These are phyloP conservation scores for Botryotinia calthae DNA, from an alignment of 2,329 filamentous ascomycete species.

Conservation along the genomic window DNA sequence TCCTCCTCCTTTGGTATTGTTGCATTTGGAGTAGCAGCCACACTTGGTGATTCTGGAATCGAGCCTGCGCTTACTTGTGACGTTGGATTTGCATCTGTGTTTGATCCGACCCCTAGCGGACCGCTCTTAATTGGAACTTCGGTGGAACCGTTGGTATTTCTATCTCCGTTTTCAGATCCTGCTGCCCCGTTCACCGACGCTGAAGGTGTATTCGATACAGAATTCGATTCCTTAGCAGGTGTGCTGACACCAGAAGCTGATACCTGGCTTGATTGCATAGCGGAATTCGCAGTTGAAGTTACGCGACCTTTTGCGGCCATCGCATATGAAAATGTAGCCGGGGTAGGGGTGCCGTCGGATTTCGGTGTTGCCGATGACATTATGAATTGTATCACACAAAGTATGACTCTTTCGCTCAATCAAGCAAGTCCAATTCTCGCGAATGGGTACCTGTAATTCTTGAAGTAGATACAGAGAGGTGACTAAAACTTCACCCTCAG, in stretches of 20 bases:
- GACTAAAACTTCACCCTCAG: slow-evolving; percentile 33
- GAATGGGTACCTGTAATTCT: slow-evolving; percentile 3
- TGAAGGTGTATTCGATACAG: slow-evolving; percentile 33
- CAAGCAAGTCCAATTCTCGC: slow-evolving; percentile 13
- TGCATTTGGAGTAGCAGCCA: slow-evolving; percentile 49
- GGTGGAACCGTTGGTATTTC: slow-evolving; percentile 31
- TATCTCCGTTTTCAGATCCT: slow-evolving; percentile 32
- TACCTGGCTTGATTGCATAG: slow-evolving; percentile 34
- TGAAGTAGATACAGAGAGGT: slow-evolving; percentile 26
- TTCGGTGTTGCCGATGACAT: slow-evolving; percentile 45
- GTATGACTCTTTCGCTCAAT: slow-evolving; percentile 11
- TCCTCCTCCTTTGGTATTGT: slow-evolving; percentile 54
- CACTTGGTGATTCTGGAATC: slow-evolving; percentile 51
- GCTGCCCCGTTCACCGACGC: slow-evolving; percentile 27
- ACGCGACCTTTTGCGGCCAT: slow-evolving; percentile 83
- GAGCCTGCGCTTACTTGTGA: slow-evolving; percentile 38
- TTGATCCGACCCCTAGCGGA: slow-evolving; percentile 24
- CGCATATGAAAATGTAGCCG: slow-evolving; percentile 82
- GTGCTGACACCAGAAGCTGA: slow-evolving; percentile 37
- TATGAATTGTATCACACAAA: slow-evolving; percentile 26
- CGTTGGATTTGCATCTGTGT: slow-evolving; percentile 29
- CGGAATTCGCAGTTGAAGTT: slow-evolving; percentile 30
- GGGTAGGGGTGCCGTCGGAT: slow-evolving; percentile 37
- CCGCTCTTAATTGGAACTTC: slow-evolving; percentile 29
- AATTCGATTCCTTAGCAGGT: slow-evolving; percentile 34